Base-by-base conservation (phyloP, 768 basidiomycete genomes). In the Peribolospora baueri region DNA sequence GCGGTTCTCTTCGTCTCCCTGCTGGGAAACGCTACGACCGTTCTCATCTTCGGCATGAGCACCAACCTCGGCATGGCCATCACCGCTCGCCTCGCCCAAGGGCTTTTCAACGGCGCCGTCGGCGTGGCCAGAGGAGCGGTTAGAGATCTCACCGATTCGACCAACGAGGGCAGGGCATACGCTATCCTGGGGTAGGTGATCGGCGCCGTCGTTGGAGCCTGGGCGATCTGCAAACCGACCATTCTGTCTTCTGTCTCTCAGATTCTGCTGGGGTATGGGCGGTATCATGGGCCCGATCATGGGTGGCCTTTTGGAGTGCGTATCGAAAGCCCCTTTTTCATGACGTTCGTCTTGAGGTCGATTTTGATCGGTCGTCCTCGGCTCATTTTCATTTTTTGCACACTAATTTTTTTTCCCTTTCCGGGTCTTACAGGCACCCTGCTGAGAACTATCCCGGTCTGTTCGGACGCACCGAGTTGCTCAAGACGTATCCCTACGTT, bases 201-300 rank as follows among this genome's bases (percentile, higher is more conserved):
- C 25, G 77, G 25, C 25, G 25, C 25, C 25, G 82, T 59, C 60
- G 69, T 60, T 48, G 7, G 37, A 45, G 42, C 7, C 37, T n/a
- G 50, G 45, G 42, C 40, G 49, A 48, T 50, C 42, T 38, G 53
- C 25, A 14, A 39, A 47, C 47, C 58, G 25, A 48, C 45, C 50
- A 2, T 37, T 50, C 43, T 46, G n/a, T 40, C 9, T 43, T 7
- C 48, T 51, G 46, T 45, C 47, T 51, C 55, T 40, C 55, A 85
- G 82, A 8, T 93, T 91, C 67, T 84, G 80, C 61, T 93, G 91
- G 93, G 90, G 88, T 57, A 76, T 97, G 60, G 93, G 91, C 58
- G 93, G 90, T 75, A 84, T 88, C 9, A 76, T 80, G 49, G 86
- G 86, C 48, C 82, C 82, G 49, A 81, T 88, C 53, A 74, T 57